Base-by-base conservation (phyloP, 495 filamentous ascomycete genomes). In the Daldinia vernicosa region DNA sequence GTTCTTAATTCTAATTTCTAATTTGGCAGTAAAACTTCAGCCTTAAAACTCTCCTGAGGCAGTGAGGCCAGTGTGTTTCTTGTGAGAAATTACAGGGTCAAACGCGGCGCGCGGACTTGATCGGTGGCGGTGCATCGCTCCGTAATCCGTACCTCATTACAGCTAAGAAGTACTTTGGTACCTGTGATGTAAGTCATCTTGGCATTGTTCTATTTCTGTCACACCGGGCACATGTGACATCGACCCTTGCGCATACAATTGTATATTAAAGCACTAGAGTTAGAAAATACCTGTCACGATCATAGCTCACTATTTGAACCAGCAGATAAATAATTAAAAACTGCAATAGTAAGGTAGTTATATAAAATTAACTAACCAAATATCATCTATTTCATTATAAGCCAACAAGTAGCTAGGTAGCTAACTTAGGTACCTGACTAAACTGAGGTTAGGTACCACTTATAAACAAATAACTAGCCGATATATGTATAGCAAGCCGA, bases 41-140 rank as follows among this genome's bases (percentile, higher is more conserved):
- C 63, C 69, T 71, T 59, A 67, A 66, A 61, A 66, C 61, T 55
- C 62, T 71, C 69, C 69, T 67, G 69, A 72, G 69, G 69, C 69
- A 63, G 63, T 67, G 69, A 72, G 69, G 69, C 69, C 69, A 67
- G 69, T 63, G 43, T 63, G 28, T 60, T 62, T 28, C 57, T 27
- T 28, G 35, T 40, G 4, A 24, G 61, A 66, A 59, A 71, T 71
- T 71, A 32, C 63, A 71, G 68, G 69, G 43, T 51, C 54, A 22
- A 24, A 19, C 32, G 55, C 39, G 47, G 50, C 27, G 6, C 32
- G 55, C 39, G 37, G 50, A 15, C 55, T 40, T 24, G 37, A 7
- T 58, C 33, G 3, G 69, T 71, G 69, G 68, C 68, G 40, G 68
- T 66, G 68, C 62, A 19, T 27, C 15, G 17, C 3, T 55, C 32